These are phyloP conservation scores for Hordeum vulgare DNA, from an alignment of 176 grass and related monocot species.

Conservation along the genomic window DNA sequence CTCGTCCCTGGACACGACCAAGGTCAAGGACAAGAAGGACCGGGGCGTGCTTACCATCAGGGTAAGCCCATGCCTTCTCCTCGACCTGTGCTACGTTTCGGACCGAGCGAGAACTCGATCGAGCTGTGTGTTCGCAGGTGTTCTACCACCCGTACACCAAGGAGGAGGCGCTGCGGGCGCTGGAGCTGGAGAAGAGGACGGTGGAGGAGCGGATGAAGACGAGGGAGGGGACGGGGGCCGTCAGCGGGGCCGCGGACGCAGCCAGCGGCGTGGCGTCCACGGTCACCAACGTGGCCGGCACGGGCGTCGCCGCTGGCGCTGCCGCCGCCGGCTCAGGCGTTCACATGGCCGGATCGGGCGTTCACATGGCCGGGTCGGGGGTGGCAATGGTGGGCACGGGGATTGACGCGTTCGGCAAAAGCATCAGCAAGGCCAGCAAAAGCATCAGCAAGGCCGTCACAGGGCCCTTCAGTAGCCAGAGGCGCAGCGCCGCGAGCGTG, in stretches of 20 bases:
- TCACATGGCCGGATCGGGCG: conserved; percentile 37
- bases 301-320: conserved; percentile 37
- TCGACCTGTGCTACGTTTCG: not conserved
- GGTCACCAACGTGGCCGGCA: conserved; percentile 43
- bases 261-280: conserved; percentile 49
- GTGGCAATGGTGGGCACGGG: conserved; percentile 53
- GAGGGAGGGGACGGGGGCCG: conserved; percentile 60
- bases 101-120: not conserved
- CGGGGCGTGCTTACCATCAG: conserved; percentile 70
- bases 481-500: conserved; percentile 42
- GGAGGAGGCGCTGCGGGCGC: conserved; percentile 57
- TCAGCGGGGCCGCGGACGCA: conserved; percentile 58
- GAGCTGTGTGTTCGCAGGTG: conserved; percentile 34
- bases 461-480: conserved; percentile 64
- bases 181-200: conserved; percentile 74
- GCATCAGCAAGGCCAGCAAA: conserved; percentile 71
- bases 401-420: conserved; percentile 60
- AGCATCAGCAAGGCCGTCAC: conserved; percentile 72
- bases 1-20: conserved; percentile 84
- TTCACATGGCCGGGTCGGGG: conserved; percentile 36
- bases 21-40: conserved; percentile 99
- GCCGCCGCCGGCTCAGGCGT: conserved; percentile 25
- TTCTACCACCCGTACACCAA: conserved; percentile 69
- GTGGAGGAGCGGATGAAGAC: conserved; percentile 64
- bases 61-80: conserved; percentile 19